Evolutionary conservation across 495 filamentous ascomycete species (phyloP).

Genomic region (Hypoxylon fragiforme): DNA sequence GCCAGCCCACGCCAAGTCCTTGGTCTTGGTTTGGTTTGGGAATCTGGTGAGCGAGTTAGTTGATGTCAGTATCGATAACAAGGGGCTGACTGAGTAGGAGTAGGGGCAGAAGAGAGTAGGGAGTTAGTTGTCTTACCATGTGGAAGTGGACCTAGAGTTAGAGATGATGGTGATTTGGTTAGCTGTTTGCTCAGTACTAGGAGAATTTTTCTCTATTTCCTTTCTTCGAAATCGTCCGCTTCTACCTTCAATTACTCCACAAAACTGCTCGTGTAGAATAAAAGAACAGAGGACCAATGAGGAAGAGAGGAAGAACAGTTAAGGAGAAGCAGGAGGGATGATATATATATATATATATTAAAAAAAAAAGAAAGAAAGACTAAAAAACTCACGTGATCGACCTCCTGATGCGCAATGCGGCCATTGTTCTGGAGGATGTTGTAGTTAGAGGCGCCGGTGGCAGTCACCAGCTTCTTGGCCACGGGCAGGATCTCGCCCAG

Average conservation of each 20-base stretch:
- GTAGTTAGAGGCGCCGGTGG: slow-evolving; percentile 75
- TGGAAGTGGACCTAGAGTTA: slow-evolving; percentile 82
- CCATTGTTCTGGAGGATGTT: slow-evolving; percentile 99
- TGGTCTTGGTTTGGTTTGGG: slow-evolving; percentile 89
- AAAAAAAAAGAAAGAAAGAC: neutral
- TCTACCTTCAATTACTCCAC: too few relatives aligned
- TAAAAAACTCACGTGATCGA: slow-evolving; percentile 75
- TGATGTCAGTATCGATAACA: too few relatives aligned
- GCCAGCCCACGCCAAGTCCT: slow-evolving; percentile 82
- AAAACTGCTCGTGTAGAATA: too few relatives aligned
- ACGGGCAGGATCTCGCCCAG: slow-evolving; percentile 85
- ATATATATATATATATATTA: neutral
- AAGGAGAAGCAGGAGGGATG: too few relatives aligned
- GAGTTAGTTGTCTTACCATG: slow-evolving; percentile 76
- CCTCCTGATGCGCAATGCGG: slow-evolving; percentile 86
- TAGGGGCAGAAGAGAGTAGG: too few relatives aligned
- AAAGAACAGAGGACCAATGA: too few relatives aligned
- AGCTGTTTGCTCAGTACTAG: neutral
- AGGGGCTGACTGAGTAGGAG: too few relatives aligned
- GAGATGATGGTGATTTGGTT: neutral
- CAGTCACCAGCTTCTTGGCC: slow-evolving; percentile 81
- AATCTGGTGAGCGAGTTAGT: slow-evolving; percentile 75
- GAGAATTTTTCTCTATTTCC: neutral
- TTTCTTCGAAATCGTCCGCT: too few relatives aligned
- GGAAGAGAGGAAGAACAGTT: too few relatives aligned